Percentiles rank a stretch among this genome's conserved stretches.
Evolutionary conservation across 306 rosid species (phyloP).

Genomic region (Dalbergia oliveri): DNA sequence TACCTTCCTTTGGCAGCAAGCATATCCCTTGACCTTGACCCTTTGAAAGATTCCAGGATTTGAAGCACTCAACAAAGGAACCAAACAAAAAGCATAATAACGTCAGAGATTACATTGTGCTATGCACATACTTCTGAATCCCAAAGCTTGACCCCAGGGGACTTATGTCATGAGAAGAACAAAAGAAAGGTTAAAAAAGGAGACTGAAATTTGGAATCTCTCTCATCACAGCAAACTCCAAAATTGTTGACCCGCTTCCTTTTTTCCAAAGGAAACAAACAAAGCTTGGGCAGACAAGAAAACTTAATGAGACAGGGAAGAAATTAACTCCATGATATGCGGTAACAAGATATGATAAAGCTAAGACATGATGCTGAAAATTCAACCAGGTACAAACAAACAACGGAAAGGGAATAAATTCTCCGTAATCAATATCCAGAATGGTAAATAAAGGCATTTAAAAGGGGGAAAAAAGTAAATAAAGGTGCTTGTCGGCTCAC

Average conservation of each 20-base stretch:
- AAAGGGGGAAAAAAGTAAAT: background rate
- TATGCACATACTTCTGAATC: background rate
- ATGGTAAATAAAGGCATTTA: background rate
- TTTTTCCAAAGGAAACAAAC: constrained; percentile 11
- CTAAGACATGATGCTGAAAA: background rate
- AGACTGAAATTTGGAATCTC: constrained; percentile 11
- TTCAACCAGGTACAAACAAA: background rate
- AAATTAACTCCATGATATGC: background rate
- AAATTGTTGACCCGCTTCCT: background rate
- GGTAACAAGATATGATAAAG: background rate
- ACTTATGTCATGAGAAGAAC: background rate
- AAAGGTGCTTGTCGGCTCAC: background rate
- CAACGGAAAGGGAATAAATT: background rate
- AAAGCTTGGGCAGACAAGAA: background rate
- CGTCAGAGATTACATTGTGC: constrained; percentile 3
- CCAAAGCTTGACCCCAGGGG: background rate
- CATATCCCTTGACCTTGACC: constrained; percentile 40
- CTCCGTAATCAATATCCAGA: background rate
- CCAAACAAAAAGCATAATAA: background rate
- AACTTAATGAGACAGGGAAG: background rate
- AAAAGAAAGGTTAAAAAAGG: background rate
- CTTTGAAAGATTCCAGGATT: constrained; percentile 37
- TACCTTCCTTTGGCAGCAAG: constrained; percentile 11
- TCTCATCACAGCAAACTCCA: background rate
- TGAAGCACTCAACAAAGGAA: constrained; percentile 16